These are phyloP conservation scores for Fusarium continuum DNA, from an alignment of 2,329 filamentous ascomycete genomes.

Conservation along the genomic window DNA sequence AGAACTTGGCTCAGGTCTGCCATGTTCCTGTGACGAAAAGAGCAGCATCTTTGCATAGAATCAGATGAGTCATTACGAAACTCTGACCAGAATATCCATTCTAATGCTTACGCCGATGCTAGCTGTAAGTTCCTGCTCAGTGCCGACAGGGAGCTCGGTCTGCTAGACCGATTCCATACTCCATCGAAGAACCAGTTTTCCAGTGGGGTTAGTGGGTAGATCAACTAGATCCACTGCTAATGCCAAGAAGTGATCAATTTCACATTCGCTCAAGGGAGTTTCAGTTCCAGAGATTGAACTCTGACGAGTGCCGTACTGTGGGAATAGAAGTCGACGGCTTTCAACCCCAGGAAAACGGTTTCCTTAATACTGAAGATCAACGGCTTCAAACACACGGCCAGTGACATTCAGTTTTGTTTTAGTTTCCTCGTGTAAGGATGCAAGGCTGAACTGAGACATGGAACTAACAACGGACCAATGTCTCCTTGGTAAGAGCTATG, in stretches of 20 bases:
- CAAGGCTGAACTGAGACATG: slow-evolving; percentile 19
- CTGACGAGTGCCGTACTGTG: neutral
- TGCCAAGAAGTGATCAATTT: slow-evolving; percentile 8
- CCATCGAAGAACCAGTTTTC: neutral
- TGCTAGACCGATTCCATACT: neutral
- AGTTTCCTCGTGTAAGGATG: neutral
- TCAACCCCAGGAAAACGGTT: neutral
- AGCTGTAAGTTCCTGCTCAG: neutral
- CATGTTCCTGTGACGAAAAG: neutral
- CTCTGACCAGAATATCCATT: neutral
- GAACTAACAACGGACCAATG: slow-evolving; percentile 10
- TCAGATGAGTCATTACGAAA: neutral
- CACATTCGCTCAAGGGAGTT: neutral
- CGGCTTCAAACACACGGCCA: neutral
- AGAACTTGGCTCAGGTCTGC: neutral
- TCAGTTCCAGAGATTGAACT: neutral
- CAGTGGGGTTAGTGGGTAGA: neutral
- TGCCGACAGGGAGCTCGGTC: slow-evolving; percentile 15
- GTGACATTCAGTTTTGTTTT: neutral
- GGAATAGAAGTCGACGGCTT: neutral
- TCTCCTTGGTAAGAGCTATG: slow-evolving; percentile 1
- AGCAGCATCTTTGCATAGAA: too few species aligned
- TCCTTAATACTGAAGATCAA: neutral
- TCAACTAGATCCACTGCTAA: neutral
- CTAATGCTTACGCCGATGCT: neutral